Conservation (phyloP, 345 rosid genomes). For the Adansonia digitata region DNA sequence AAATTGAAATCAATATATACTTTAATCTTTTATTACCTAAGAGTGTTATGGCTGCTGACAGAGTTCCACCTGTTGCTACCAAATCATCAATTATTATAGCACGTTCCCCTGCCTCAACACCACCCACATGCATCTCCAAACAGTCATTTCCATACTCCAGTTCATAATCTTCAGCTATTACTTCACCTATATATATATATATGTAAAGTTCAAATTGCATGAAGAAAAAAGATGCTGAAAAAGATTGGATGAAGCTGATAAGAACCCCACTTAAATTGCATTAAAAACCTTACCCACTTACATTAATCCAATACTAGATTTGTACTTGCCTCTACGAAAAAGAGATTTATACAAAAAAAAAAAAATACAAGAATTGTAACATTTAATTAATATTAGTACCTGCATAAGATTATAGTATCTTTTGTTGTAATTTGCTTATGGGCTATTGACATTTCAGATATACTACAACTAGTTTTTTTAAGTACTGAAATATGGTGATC, state of each 20-base stretch:
- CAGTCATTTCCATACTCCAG: slow-evolving; percentile 88
- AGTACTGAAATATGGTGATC: too few species aligned
- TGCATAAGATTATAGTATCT: background rate
- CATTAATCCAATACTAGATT: background rate
- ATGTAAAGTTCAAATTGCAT: background rate
- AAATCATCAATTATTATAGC: slow-evolving; percentile 74
- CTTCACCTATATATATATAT: slow-evolving; percentile 48
- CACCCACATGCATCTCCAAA: slow-evolving; percentile 78
- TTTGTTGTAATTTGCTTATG: background rate
- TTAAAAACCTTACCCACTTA: background rate
- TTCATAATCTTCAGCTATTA: slow-evolving; percentile 61
- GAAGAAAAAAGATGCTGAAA: too few species aligned
- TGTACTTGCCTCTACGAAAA: too few species aligned
- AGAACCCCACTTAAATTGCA: background rate
- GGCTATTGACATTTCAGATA: background rate
- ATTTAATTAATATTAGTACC: background rate
- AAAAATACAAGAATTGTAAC: too few species aligned
- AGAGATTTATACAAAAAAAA: too few species aligned
- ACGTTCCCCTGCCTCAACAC: slow-evolving; percentile 59
- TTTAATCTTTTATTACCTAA: too few species aligned
- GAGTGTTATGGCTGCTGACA: slow-evolving; percentile 77
- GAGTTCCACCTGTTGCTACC: slow-evolving; percentile 92
- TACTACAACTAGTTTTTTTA: too few species aligned
- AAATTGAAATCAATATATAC: too few species aligned
- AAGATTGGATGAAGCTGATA: background rate